phyloP scores from a whole-genome alignment of 2,329 filamentous ascomycete species.

The Aspergillus brunneoviolaceus region DNA sequence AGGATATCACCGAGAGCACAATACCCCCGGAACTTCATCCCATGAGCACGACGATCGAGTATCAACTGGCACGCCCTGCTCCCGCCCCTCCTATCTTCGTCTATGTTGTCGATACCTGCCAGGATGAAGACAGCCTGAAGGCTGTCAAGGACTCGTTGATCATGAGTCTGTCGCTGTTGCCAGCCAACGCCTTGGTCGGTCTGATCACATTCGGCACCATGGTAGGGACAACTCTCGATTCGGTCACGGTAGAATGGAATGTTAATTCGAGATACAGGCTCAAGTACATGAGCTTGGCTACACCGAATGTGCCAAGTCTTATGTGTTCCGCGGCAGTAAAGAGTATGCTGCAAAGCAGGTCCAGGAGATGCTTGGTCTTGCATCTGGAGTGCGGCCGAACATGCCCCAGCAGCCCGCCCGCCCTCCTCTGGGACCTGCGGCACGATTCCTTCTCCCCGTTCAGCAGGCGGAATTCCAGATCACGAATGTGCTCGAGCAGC shows the following conservation, averaged over 20 bases:
- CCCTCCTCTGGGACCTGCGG: slow-evolving; percentile 73
- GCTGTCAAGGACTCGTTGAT: slow-evolving; percentile 66
- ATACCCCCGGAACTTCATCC: slow-evolving; percentile 67
- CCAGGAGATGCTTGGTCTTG: slow-evolving; percentile 94
- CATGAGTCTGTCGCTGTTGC: slow-evolving; percentile 64
- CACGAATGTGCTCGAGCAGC: slow-evolving; percentile 89
- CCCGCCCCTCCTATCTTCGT: slow-evolving; percentile 66
- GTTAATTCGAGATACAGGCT: slow-evolving; percentile 52
- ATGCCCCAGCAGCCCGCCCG: slow-evolving; percentile 72
- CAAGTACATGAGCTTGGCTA: slow-evolving; percentile 99
- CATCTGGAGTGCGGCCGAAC: slow-evolving; percentile 69
- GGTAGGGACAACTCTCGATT: slow-evolving; percentile 52
- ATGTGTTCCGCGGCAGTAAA: slow-evolving; percentile 96
- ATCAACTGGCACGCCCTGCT: slow-evolving; percentile 61
- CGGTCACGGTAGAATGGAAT: slow-evolving; percentile 10
- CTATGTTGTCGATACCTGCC: slow-evolving; percentile 68
- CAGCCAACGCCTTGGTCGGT: slow-evolving; percentile 63
- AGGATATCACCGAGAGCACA: slow-evolving; percentile 65
- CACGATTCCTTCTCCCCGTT: slow-evolving; percentile 89
- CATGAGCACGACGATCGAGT: slow-evolving; percentile 65
- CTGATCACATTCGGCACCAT: slow-evolving; percentile 79
- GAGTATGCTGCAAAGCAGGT: slow-evolving; percentile 98
- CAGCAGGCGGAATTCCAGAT: slow-evolving; percentile 96
- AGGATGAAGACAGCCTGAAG: slow-evolving; percentile 67
- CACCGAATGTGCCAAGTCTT: slow-evolving; percentile 96